A percentile compares a stretch with the other conserved stretches of the same genome.
phyloP scores from a whole-genome alignment of 2,329 filamentous ascomycete genomes.

The Scopulariopsis brevicaulis region DNA sequence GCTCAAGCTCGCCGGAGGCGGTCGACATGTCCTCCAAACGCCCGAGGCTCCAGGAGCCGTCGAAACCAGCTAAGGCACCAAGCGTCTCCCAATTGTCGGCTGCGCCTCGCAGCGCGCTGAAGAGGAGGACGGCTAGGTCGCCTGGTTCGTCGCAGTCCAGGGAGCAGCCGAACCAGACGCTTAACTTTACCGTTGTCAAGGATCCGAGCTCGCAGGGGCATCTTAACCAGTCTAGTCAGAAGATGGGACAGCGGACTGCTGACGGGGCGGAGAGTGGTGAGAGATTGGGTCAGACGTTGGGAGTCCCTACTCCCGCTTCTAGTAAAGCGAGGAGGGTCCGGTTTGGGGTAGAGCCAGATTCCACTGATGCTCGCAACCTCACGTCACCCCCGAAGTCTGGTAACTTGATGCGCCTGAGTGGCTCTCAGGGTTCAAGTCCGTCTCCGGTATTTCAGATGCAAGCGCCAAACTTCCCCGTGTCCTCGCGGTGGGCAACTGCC shows the following conservation, averaged over 20 bases:
- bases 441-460: background rate
- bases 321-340: background rate
- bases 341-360: background rate
- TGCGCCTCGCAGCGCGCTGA: background rate
- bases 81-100: background rate
- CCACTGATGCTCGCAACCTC: background rate
- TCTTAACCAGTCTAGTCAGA: slow-evolving; percentile 50
- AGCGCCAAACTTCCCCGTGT: background rate
- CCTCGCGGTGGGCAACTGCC: background rate
- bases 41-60: background rate
- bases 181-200: slow-evolving; percentile 68
- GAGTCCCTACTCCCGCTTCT: background rate
- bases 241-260: background rate
- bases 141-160: background rate
- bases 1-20: background rate
- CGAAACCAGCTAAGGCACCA: background rate
- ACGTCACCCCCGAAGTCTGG: background rate
- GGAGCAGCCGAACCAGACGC: slow-evolving; percentile 21
- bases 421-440: background rate
- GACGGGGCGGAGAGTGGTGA: background rate
- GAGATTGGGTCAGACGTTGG: background rate
- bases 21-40: background rate
- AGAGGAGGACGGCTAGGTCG: background rate
- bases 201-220: slow-evolving; percentile 54
- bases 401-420: background rate